Conservation (phyloP, 352 stramenopile genomes). For the Globisporangium paddicum region DNA sequence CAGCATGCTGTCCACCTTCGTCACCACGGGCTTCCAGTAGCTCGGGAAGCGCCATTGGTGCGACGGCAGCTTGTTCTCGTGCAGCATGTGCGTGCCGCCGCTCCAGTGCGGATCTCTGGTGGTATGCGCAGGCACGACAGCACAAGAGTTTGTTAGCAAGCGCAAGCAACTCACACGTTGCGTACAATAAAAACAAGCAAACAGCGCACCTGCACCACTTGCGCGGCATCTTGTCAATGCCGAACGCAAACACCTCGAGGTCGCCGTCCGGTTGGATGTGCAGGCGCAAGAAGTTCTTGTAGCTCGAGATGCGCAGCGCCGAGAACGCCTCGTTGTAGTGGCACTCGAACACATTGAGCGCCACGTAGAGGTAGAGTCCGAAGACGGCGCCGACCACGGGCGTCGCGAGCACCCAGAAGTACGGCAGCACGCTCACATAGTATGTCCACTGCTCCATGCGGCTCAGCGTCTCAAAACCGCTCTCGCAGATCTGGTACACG, state of each 20-base stretch:
- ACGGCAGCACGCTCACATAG: constrained; percentile 81
- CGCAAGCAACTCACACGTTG: background rate
- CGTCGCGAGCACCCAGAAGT: constrained; percentile 84
- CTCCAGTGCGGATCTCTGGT: constrained; percentile 74
- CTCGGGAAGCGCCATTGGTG: constrained; percentile 70
- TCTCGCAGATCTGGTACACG: constrained; percentile 49
- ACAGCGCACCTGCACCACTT: constrained; percentile 70
- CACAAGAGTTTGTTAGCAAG: background rate
- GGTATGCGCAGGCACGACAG: background rate
- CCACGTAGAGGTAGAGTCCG: constrained; percentile 79
- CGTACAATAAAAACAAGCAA: constrained; percentile 1
- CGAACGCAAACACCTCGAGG: constrained; percentile 78
- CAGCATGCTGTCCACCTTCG: constrained; percentile 80
- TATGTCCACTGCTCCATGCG: constrained; percentile 80
- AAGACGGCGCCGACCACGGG: constrained; percentile 79
- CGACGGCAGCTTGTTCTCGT: constrained; percentile 61
- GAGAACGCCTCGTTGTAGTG: constrained; percentile 91
- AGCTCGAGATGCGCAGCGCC: constrained; percentile 81
- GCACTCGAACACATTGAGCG: constrained; percentile 78
- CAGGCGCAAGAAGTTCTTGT: constrained; percentile 88
- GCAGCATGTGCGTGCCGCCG: constrained; percentile 41
- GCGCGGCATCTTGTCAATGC: constrained; percentile 88
- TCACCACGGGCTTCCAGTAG: constrained; percentile 81
- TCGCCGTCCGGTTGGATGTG: constrained; percentile 72
- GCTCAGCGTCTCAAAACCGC: constrained; percentile 47